Evolutionary conservation across 2,329 filamentous ascomycete species (phyloP).

Genomic region (Lachnellula cervina): DNA sequence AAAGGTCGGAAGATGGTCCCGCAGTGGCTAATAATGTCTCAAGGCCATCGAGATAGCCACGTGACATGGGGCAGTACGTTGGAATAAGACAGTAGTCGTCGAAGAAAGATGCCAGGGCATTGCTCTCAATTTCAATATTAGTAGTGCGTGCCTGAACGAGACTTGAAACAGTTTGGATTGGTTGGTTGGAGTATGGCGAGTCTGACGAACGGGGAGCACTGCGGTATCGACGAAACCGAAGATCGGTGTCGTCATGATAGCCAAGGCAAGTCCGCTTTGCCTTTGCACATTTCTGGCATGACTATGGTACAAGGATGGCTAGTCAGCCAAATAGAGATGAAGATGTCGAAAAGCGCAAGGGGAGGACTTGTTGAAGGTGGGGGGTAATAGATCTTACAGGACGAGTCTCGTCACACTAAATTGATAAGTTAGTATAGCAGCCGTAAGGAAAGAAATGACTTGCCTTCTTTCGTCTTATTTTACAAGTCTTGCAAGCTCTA

Average conservation of each 20-base stretch:
- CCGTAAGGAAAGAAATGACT: neutral
- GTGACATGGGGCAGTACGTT: constrained; percentile 12
- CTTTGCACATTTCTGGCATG: neutral
- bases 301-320: neutral
- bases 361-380: neutral
- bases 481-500: constrained; percentile 18
- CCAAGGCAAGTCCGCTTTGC: neutral
- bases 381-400: constrained; percentile 13
- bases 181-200: neutral
- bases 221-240: neutral
- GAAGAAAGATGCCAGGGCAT: constrained; percentile 14
- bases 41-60: constrained; percentile 18
- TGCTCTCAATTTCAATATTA: constrained; percentile 8
- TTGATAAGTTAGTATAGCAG: neutral
- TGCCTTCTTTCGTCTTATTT: constrained; percentile 18
- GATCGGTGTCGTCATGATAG: neutral
- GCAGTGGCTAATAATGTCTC: constrained; percentile 8
- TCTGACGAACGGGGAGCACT: neutral
- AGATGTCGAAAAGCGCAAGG: neutral
- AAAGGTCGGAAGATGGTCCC: constrained; percentile 13
- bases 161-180: neutral
- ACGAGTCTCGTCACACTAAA: constrained; percentile 21
- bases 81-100: constrained; percentile 19
- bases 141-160: neutral
- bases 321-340: neutral